Conservation (phyloP, 2,329 filamentous ascomycete genomes). For the Diaporthe citri region DNA sequence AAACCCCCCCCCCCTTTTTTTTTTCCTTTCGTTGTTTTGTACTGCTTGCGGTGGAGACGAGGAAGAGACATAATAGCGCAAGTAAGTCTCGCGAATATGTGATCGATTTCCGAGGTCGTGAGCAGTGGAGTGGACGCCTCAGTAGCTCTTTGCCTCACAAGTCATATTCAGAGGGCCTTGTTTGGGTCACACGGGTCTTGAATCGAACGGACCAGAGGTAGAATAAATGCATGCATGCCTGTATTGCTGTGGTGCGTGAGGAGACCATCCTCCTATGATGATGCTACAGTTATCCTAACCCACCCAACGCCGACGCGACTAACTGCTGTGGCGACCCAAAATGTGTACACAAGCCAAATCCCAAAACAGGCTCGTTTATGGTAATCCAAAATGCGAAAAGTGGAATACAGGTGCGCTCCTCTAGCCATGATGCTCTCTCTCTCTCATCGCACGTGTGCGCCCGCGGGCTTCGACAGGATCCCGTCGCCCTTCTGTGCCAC, state of each 20-base stretch:
- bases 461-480: constrained; percentile 36
- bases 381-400: not conserved
- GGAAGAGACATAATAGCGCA: not conserved
- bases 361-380: not conserved
- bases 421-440: not conserved
- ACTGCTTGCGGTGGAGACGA: constrained; percentile 11
- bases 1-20: too few species aligned
- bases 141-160: not conserved
- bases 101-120: not conserved
- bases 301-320: constrained; percentile 16
- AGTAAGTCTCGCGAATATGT: not conserved
- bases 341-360: constrained; percentile 13
- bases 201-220: not conserved
- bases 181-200: not conserved
- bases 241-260: not conserved
- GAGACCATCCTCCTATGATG: not conserved
- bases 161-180: not conserved
- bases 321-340: not conserved
- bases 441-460: not conserved
- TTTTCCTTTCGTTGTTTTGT: not conserved
- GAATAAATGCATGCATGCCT: not conserved
- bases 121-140: not conserved
- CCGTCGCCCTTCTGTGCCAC: constrained; percentile 45
- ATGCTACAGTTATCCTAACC: not conserved
- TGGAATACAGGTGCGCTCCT: not conserved